Evolutionary conservation across 2,329 filamentous ascomycete genomes (phyloP).

Genomic region (Hawksworthiomyces lignivorus): DNA sequence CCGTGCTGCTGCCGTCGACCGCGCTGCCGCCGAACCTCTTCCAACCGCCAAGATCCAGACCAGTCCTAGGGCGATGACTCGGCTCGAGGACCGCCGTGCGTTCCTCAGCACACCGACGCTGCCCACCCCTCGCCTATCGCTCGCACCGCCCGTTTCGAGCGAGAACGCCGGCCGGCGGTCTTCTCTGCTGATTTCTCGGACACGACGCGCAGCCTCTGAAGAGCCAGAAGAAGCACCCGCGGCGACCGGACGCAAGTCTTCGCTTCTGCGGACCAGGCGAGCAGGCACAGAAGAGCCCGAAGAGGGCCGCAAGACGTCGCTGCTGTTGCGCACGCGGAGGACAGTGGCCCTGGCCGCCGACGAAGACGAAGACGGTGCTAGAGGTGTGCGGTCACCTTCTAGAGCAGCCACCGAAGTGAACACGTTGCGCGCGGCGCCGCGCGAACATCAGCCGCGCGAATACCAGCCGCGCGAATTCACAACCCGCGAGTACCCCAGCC

Average conservation of each 20-base stretch:
- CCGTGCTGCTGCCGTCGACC: constrained; percentile 4
- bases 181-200: constrained; percentile 35
- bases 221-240: constrained; percentile 33
- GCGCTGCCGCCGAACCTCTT: constrained; percentile 28
- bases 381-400: constrained; percentile 47
- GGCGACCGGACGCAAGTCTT: constrained; percentile 34
- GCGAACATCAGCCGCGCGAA: constrained; percentile 27
- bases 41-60: constrained; percentile 28
- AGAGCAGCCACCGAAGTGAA: constrained; percentile 50
- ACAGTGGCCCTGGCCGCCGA: constrained; percentile 36
- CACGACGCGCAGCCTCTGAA: constrained; percentile 40
- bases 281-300: constrained; percentile 43
- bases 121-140: constrained; percentile 35
- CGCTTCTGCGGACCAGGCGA: constrained; percentile 23
- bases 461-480: constrained; percentile 5
- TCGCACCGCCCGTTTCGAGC: constrained; percentile 31
- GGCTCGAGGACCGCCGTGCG: constrained; percentile 44
- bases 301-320: constrained; percentile 40
- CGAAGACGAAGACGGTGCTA: constrained; percentile 36
- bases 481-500: constrained; percentile 9
- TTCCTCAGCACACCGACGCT: constrained; percentile 38
- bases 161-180: constrained; percentile 43
- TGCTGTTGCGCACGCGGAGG: constrained; percentile 35
- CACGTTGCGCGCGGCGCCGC: constrained; percentile 24
- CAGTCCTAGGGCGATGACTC: constrained; percentile 27